Base-by-base conservation (phyloP, 257 asterid genomes). In the Forsythia suspensa region DNA sequence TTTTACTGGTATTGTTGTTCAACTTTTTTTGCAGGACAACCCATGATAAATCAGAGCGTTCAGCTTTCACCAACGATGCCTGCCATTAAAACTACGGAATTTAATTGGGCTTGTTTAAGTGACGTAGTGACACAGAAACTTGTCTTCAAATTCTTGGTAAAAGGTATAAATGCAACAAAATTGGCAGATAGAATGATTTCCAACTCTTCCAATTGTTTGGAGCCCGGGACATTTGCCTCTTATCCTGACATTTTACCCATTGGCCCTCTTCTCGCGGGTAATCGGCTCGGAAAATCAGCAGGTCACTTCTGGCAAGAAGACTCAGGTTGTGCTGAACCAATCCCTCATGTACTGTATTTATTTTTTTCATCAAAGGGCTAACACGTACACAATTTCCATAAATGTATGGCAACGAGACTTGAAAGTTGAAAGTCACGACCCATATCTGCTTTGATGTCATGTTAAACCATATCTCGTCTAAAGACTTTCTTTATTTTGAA, bases 301-400 rank as follows among this genome's bases (percentile, higher is more conserved):
- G 94, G 96, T 77, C 3, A 15, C 67, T 91, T 88, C 83, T 89
- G 96, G 96, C 80, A 83, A 0, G 89, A 84, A 73, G 93, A 89
- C 61, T 82, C 87, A 1, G 78, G 81, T 57, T 24, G 24, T 24
- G 24, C 24, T 24, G 24, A 24, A 24, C 24, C 24, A 24, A 24
- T 24, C 24, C 24, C 24, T 24, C 24, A 24, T 24, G 24, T 24
- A 24, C 24, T 24, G 24, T 24, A 24, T 24, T 24, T 24, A 24
- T 24, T 24, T 24, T 24, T 24, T 24, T 24, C 24, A 24, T 24
- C 24, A 24, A 24, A 24, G 24, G 24, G 24, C 24, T 24, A 24
- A 24, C 24, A 24, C 24, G 24, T 24, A 24, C 24, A 24, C 24
- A 24, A 24, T 24, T 24, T 24, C 24, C 24, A 24, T 24, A 24